Conservation (phyloP, 371 early-diverging fungal genomes). For the Basidiobolus heterosporus region DNA sequence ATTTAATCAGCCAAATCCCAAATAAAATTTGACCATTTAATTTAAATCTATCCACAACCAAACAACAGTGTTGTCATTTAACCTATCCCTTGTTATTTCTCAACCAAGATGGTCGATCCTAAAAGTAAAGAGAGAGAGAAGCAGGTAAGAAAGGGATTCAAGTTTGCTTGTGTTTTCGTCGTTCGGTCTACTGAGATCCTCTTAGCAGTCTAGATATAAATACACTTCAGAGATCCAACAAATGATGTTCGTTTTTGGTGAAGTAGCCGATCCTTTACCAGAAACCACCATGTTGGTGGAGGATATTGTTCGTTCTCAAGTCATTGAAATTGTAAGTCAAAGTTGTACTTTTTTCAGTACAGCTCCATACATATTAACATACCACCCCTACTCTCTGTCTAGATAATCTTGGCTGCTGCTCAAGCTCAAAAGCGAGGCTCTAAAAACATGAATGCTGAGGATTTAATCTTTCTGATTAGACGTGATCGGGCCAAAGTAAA, state of each 20-base stretch:
- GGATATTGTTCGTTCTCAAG: slow-evolving; percentile 88
- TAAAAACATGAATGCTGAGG: slow-evolving; percentile 72
- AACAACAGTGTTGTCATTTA: too few species aligned
- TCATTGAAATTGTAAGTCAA: slow-evolving; percentile 71
- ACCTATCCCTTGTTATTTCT: too few species aligned
- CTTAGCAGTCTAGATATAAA: slow-evolving; percentile 11
- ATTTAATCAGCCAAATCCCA: too few species aligned
- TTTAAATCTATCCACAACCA: too few species aligned
- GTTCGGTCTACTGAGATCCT: too few species aligned
- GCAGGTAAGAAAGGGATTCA: too few species aligned
- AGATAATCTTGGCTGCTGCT: slow-evolving; percentile 72
- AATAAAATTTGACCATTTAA: too few species aligned
- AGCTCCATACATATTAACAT: background rate
- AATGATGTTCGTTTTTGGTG: slow-evolving; percentile 98
- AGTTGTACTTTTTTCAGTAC: background rate
- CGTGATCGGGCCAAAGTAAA: slow-evolving; percentile 85
- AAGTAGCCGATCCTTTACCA: slow-evolving; percentile 71
- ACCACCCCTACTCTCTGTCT: too few species aligned
- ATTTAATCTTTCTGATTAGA: slow-evolving; percentile 88
- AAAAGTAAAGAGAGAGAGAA: too few species aligned
- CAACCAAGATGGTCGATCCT: too few species aligned
- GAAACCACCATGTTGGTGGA: slow-evolving; percentile 79
- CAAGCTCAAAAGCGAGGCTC: slow-evolving; percentile 71
- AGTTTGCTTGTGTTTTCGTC: too few species aligned
- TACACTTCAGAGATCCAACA: slow-evolving; percentile 71